Base-by-base conservation (phyloP, 495 filamentous ascomycete genomes). In the Ramalina peruviana region DNA sequence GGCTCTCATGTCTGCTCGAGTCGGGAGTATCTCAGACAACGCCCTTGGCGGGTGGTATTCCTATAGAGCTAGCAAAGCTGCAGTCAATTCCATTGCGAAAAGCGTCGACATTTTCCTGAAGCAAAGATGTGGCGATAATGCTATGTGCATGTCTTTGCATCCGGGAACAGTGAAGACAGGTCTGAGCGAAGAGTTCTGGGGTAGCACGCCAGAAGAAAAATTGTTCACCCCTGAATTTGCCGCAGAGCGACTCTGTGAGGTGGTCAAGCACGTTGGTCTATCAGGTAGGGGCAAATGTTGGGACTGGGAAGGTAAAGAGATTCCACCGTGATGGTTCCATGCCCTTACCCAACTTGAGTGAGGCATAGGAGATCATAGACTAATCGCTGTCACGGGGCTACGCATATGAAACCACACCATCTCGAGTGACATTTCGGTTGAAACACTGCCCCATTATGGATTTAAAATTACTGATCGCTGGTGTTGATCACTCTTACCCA, bases 81-180 rank as follows among this genome's bases (percentile, higher is more conserved):
- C 71, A 0, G 74, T 90, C 3, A 88, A 82, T 50, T 75, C 76
- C 49, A 37, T 86, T 19, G 76, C 77, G 3, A 86, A 81, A 62
- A 81, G 75, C 0, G 79, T 90, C 54, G 87, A 92, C 62, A 62
- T 81, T n/a, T 72, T 83, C 57, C 60, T 92, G 36, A 61, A 59
- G 45, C 61, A 65, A 16, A 65, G 66, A 13, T 70, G 72, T 39
- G 77, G 70, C 1, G 72, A 72, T 4, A 78, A 74, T 39, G 82
- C 80, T 1, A 66, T 88, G 52, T 74, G 73, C 0, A 65, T 94
- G 4, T 73, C 71, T n/a, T 67, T 90, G 62, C 86, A 93, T 67
- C 87, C 86, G 4, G 86, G 88, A 1, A 92, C 85, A 9, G 86
- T 93, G 37, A 79, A 75, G 63, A 89, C 85, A 40, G 80, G 72